Conservation (phyloP, 2,329 filamentous ascomycete genomes). For the Dryadomyces sulphureus region DNA sequence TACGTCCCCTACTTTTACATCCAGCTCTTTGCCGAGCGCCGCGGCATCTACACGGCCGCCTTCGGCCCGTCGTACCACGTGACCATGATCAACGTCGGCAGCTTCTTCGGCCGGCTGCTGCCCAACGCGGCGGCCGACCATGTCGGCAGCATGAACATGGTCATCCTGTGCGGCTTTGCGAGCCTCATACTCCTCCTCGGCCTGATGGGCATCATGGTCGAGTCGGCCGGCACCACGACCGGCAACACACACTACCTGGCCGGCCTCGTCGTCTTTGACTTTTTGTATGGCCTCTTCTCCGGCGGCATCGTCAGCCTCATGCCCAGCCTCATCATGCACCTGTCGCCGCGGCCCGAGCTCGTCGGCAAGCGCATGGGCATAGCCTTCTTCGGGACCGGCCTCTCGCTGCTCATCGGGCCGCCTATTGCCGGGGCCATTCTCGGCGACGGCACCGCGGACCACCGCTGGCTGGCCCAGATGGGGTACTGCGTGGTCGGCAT, state of each 20-base stretch:
- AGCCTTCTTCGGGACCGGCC: background rate
- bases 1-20: slow-evolving; percentile 36
- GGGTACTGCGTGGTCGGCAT: background rate
- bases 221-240: background rate
- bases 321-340: background rate
- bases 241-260: slow-evolving; percentile 11
- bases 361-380: background rate
- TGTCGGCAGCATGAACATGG: slow-evolving; percentile 23
- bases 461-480: background rate
- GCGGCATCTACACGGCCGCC: slow-evolving; percentile 18
- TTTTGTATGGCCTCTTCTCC: slow-evolving; percentile 30
- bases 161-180: slow-evolving; percentile 17
- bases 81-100: slow-evolving; percentile 26
- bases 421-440: background rate
- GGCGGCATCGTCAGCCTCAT: slow-evolving; percentile 19
- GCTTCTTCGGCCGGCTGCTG: slow-evolving; percentile 28
- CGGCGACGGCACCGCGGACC: background rate
- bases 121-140: slow-evolving; percentile 29
- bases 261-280: slow-evolving; percentile 24
- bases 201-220: slow-evolving; percentile 21
- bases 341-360: background rate
- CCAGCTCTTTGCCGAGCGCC: slow-evolving; percentile 23
- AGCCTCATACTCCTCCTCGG: slow-evolving; percentile 22
- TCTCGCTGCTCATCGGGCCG: background rate
- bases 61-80: slow-evolving; percentile 12